Evolutionary conservation across 495 filamentous ascomycete genomes (phyloP), one percentile per base, ranked within the genome.

Genomic region (Xylaria curta): DNA sequence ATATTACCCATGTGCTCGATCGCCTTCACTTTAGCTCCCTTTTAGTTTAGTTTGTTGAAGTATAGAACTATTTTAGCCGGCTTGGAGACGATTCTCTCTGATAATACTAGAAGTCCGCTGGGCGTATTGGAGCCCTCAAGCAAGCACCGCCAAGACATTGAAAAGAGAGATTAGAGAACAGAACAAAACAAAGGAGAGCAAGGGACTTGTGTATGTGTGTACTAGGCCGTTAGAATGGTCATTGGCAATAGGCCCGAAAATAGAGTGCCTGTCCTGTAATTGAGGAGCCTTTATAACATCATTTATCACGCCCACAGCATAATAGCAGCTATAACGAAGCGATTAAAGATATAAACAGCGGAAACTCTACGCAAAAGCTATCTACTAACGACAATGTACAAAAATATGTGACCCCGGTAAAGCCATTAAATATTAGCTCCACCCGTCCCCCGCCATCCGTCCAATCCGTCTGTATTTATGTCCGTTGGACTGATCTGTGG

Each of bases 371-470:
- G 59, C 38, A 24, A 42, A 12, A 63, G 38, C 36, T 44, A 63
- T 12, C 4, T 63, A 44, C 7, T 7, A 38, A 21, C n/a, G 38
- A 42, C 21, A 5, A 6, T 40, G 38, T 44, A 63, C 60, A 63
- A 63, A 40, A 63, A 28, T 10, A 49, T 24, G n/a, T 44, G 60
- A 44, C 21, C 36, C 9, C 21, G 24, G 26, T 28, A 49, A 49
- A 21, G 28, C 42, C 13, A 47, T 65, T 21, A 65, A 49, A 65
- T 10, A 33, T 44, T 33, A 49, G 62, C 62, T 36, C 26, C 59
- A 62, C 10, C 42, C 21, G 19, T 40, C 15, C 15, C n/a, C 9
- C 6, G 19, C n/a, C 62, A 10, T 28, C n/a, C 62, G 58, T 60
- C 17, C n/a, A 60, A 60, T 4, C 58, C 8, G 8, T 49, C 24